Percentiles rank a stretch among this genome's conserved stretches.
Evolutionary conservation across 2,329 filamentous ascomycete genomes (phyloP).

Genomic region (Cercospora berteroae): DNA sequence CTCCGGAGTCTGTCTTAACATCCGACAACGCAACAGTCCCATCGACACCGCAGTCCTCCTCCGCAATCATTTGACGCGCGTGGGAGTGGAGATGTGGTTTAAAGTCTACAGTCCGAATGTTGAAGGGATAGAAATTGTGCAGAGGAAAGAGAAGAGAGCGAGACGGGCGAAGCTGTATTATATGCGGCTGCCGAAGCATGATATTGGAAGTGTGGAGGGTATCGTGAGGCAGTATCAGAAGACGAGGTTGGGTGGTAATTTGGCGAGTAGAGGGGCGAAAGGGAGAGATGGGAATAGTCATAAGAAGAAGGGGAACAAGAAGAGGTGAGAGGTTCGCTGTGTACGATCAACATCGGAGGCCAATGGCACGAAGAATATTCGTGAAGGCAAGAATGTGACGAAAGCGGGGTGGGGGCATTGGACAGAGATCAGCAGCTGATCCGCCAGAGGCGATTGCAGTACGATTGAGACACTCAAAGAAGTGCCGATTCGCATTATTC

Average conservation of each 20-base stretch:
- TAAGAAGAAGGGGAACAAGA: slow-evolving; percentile 30
- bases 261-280: slow-evolving; percentile 30
- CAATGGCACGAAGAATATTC: neutral
- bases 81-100: slow-evolving; percentile 95
- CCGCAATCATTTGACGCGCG: slow-evolving; percentile 78
- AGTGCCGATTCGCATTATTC: neutral
- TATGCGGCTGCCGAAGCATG: slow-evolving; percentile 83
- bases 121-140: slow-evolving; percentile 87
- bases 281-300: slow-evolving; percentile 34
- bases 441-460: neutral
- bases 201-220: slow-evolving; percentile 80
- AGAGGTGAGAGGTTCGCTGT: slow-evolving; percentile 2
- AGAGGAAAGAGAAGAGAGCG: slow-evolving; percentile 78
- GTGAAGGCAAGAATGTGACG: neutral
- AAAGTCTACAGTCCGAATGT: slow-evolving; percentile 92
- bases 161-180: slow-evolving; percentile 86
- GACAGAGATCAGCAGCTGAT: neutral
- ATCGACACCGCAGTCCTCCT: slow-evolving; percentile 86
- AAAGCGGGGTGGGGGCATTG: neutral
- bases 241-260: slow-evolving; percentile 46
- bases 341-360: neutral
- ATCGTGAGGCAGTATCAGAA: slow-evolving; percentile 67
- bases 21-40: slow-evolving; percentile 69
- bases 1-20: slow-evolving; percentile 80
- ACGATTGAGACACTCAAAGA: neutral